These are phyloP conservation scores for Nemophila menziesii DNA, from an alignment of 257 asterid species.

Conservation along the genomic window DNA sequence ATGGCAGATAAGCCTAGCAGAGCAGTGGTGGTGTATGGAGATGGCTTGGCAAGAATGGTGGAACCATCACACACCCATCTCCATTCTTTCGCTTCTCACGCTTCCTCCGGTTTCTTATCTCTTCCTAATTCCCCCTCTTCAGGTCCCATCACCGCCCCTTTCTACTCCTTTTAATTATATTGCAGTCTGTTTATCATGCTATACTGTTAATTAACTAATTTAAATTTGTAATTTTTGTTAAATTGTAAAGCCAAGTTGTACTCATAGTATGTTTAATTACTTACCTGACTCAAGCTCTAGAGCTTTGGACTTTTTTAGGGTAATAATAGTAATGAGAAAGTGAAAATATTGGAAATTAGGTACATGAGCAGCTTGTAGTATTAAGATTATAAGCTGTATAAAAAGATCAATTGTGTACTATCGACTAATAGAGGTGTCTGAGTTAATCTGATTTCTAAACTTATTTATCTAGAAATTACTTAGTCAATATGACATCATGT, in stretches of 20 bases:
- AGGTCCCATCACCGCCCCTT: slow-evolving; percentile 21
- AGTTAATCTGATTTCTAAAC: neutral
- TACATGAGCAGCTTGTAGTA: neutral
- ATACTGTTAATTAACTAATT: neutral
- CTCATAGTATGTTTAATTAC: neutral
- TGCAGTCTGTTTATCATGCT: neutral
- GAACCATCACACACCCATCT: slow-evolving; percentile 50
- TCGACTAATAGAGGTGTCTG: no score
- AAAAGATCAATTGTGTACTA: no score
- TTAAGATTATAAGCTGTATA: no score
- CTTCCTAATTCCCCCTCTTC: slow-evolving; percentile 58
- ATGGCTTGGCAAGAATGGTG: slow-evolving; percentile 57
- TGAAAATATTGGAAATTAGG: neutral
- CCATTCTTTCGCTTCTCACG: slow-evolving; percentile 62
- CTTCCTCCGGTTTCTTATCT: slow-evolving; percentile 62
- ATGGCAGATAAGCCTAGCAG: slow-evolving; percentile 60
- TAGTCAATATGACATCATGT: neutral
- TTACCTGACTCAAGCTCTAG: neutral
- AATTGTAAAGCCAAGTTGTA: neutral
- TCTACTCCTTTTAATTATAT: no score
- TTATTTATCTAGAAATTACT: neutral
- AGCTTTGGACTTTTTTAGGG: neutral
- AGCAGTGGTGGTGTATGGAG: slow-evolving; percentile 66
- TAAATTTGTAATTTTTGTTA: neutral
- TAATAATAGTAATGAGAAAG: no score